Conservation (phyloP, 192 early-diverging fungal species). For the Endogone sp. region DNA sequence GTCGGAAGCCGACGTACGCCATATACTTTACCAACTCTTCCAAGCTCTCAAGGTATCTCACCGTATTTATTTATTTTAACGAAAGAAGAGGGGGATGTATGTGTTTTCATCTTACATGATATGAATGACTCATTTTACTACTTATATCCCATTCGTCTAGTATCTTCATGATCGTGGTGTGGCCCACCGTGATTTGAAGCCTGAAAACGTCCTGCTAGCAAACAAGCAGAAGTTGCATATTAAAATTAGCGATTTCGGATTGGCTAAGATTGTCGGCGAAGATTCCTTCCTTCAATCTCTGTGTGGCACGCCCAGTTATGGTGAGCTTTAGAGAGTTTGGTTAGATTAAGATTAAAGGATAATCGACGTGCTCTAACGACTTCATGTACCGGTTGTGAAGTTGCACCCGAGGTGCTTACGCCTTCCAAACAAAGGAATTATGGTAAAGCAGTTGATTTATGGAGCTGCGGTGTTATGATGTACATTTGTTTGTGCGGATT, state of each 20-base stretch:
- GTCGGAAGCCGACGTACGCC: slow-evolving; percentile 72
- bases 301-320: slow-evolving; percentile 88
- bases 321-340: no score
- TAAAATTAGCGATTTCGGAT: slow-evolving; percentile 93
- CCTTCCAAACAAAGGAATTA: slow-evolving; percentile 53
- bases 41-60: slow-evolving; percentile 56
- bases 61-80: neutral
- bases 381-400: slow-evolving; percentile 20
- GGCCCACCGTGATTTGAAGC: slow-evolving; percentile 94
- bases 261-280: slow-evolving; percentile 57
- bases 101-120: slow-evolving; percentile 1
- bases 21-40: slow-evolving; percentile 76
- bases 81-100: neutral
- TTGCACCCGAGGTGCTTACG: slow-evolving; percentile 86
- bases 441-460: slow-evolving; percentile 80
- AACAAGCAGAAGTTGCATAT: slow-evolving; percentile 48
- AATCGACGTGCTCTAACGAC: neutral
- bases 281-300: slow-evolving; percentile 35
- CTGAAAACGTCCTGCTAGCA: slow-evolving; percentile 62
- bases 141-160: slow-evolving; percentile 18
- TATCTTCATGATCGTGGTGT: slow-evolving; percentile 84
- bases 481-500: slow-evolving; percentile 89
- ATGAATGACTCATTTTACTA: neutral
- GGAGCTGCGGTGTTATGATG: slow-evolving; percentile 93
- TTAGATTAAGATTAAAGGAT: neutral